Evolutionary conservation across 2,329 filamentous ascomycete species (phyloP).

Genomic region (Lojkania enalia): DNA sequence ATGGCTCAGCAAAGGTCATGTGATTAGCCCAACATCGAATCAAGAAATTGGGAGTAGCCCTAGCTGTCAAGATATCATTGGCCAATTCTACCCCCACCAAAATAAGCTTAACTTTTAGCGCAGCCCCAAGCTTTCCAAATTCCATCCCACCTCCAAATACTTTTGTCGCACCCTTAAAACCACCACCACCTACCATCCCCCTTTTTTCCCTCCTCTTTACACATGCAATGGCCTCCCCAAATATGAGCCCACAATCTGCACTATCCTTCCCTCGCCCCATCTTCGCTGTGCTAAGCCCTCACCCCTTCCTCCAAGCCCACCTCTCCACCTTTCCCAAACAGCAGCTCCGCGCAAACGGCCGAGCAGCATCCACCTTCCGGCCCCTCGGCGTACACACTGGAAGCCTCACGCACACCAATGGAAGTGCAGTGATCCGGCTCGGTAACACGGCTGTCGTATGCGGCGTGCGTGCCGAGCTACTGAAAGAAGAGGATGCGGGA

Average conservation of each 20-base stretch:
- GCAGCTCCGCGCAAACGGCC: slow-evolving; percentile 78
- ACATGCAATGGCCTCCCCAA: slow-evolving; percentile 26
- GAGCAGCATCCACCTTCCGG: slow-evolving; percentile 70
- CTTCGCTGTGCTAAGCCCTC: slow-evolving; percentile 87
- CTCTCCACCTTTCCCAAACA: slow-evolving; percentile 61
- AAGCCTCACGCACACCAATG: slow-evolving; percentile 85
- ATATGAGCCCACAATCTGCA: slow-evolving; percentile 18
- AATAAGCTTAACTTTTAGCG: slow-evolving; percentile 17
- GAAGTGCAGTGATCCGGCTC: slow-evolving; percentile 82
- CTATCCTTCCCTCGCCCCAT: slow-evolving; percentile 65
- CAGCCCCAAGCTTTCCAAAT: slow-evolving; percentile 6
- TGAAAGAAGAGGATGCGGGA: slow-evolving; percentile 69
- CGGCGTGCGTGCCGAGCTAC: slow-evolving; percentile 83
- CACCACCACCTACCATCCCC: slow-evolving; percentile 5
- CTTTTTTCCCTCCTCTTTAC: background rate
- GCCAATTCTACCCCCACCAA: too few relatives aligned
- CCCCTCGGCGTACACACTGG: slow-evolving; percentile 76
- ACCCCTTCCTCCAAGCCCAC: slow-evolving; percentile 87
- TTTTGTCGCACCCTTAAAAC: background rate
- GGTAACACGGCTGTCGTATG: slow-evolving; percentile 96
- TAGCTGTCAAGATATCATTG: too few relatives aligned
- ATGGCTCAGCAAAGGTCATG: too few relatives aligned
- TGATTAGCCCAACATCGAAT: too few relatives aligned
- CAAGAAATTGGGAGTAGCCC: too few relatives aligned
- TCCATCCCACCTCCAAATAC: background rate